Conservation (phyloP, 352 stramenopile species). For the Globisporangium acanthophoron region DNA sequence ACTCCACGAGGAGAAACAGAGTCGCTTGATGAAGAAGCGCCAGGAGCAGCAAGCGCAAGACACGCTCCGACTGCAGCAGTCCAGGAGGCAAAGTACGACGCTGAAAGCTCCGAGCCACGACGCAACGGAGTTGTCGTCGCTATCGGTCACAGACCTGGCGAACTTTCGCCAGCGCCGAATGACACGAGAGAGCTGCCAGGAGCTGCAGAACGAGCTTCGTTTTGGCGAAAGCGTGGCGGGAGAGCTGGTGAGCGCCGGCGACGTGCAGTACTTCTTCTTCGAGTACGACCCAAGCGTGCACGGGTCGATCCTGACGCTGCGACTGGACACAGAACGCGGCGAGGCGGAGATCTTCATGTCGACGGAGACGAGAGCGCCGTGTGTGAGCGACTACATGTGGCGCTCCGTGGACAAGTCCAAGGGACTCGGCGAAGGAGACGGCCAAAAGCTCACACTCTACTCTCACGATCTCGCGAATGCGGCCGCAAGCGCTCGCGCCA, state of each 20-base stretch:
- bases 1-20: conserved; percentile 41
- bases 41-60: conserved; percentile 52
- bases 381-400: conserved; percentile 69
- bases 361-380: conserved; percentile 58
- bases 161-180: conserved; percentile 48
- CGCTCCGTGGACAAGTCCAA: conserved; percentile 22
- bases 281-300: conserved; percentile 28
- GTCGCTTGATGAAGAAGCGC: conserved; percentile 53
- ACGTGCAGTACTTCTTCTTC: conserved; percentile 53
- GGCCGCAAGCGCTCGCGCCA: not conserved
- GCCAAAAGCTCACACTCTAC: conserved; percentile 55
- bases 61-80: conserved; percentile 29
- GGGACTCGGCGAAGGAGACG: conserved; percentile 14
- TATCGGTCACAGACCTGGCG: conserved; percentile 9
- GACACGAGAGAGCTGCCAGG: conserved; percentile 42
- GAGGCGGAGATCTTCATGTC: conserved; percentile 67
- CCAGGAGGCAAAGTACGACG: conserved; percentile 12
- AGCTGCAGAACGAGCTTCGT: conserved; percentile 43
- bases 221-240: conserved; percentile 35
- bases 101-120: not conserved
- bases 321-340: conserved; percentile 35
- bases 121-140: not conserved
- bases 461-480: conserved; percentile 37
- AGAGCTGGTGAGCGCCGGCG: conserved; percentile 16
- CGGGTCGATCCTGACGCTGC: conserved; percentile 54